phyloP scores from a whole-genome alignment of 2,329 filamentous ascomycete genomes.

The Herpotrichia juniperi region DNA sequence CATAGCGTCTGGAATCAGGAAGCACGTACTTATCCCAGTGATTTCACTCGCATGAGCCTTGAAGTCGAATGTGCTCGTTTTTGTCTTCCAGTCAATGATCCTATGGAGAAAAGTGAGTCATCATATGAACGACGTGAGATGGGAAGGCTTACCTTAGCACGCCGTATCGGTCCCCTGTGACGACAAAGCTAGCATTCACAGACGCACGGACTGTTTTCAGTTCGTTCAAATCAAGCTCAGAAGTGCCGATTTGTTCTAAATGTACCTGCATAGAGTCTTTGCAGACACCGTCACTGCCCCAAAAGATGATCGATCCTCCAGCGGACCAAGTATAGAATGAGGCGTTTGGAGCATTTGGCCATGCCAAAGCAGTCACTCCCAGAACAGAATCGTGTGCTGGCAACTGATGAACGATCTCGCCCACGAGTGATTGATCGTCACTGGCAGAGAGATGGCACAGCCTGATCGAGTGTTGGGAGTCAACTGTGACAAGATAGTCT shows the following conservation, averaged over 20 bases:
- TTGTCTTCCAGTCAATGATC: conserved; percentile 68
- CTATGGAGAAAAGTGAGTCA: conserved; percentile 38
- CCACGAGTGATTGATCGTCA: conserved; percentile 35
- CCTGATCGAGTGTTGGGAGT: conserved; percentile 76
- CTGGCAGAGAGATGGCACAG: conserved; percentile 56
- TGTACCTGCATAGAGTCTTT: conserved; percentile 69
- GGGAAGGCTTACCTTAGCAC: conserved; percentile 64
- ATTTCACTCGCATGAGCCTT: conserved; percentile 89
- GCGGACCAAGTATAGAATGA: conserved; percentile 90
- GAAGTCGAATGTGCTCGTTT: conserved; percentile 69
- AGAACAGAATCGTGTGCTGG: conserved; percentile 67
- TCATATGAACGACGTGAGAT: conserved; percentile 2
- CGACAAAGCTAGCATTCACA: conserved; percentile 67
- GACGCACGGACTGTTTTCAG: conserved; percentile 65
- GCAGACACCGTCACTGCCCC: conserved; percentile 75
- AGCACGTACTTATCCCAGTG: conserved; percentile 65
- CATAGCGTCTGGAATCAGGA: not conserved
- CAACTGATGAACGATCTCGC: conserved; percentile 49
- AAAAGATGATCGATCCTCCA: conserved; percentile 80
- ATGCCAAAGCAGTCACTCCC: conserved; percentile 72
- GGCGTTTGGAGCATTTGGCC: conserved; percentile 66
- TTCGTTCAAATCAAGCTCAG: conserved; percentile 61
- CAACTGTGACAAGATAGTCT: conserved; percentile 61
- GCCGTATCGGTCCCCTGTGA: conserved; percentile 88
- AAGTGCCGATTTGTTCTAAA: conserved; percentile 65